These are phyloP conservation scores for Monosporascus sp. DNA, from an alignment of 2,329 filamentous ascomycete genomes.

Conservation along the genomic window DNA sequence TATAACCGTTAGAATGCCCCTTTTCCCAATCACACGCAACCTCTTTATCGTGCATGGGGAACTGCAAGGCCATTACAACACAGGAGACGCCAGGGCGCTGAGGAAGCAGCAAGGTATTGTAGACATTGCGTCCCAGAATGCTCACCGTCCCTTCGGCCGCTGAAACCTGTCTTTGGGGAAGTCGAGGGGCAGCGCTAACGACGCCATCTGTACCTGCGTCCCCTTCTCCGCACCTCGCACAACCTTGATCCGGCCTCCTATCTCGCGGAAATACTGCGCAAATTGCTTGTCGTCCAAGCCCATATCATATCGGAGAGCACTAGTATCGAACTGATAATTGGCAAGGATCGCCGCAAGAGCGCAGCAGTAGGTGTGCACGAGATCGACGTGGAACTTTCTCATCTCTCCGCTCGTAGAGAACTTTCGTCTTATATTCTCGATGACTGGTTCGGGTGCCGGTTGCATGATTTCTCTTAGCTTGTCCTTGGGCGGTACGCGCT, in stretches of 20 bases:
- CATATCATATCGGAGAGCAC: constrained; percentile 65
- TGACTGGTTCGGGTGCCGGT: constrained; percentile 54
- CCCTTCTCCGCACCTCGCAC: constrained; percentile 58
- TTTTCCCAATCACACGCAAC: too few species aligned
- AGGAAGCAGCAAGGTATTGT: too few species aligned
- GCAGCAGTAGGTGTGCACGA: constrained; percentile 68
- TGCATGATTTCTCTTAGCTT: constrained; percentile 53
- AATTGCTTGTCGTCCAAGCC: constrained; percentile 66
- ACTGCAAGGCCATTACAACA: too few species aligned
- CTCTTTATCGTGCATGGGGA: too few species aligned
- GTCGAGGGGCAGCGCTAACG: constrained; percentile 69
- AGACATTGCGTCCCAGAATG: not conserved
- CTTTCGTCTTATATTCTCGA: constrained; percentile 62
- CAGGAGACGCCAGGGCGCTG: too few species aligned
- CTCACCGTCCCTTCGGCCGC: constrained; percentile 17
- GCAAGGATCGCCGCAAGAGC: constrained; percentile 67
- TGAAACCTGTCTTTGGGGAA: constrained; percentile 62
- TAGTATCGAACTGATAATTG: constrained; percentile 66
- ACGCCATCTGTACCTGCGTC: constrained; percentile 52
- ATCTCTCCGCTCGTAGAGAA: constrained; percentile 62
- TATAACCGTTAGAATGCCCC: too few species aligned
- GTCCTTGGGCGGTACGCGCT: constrained; percentile 53
- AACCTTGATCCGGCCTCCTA: constrained; percentile 63
- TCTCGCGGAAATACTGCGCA: constrained; percentile 66
- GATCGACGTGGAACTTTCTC: constrained; percentile 65